Conservation (phyloP, 176 grass and related monocot species). For the Lolium multiflorum region DNA sequence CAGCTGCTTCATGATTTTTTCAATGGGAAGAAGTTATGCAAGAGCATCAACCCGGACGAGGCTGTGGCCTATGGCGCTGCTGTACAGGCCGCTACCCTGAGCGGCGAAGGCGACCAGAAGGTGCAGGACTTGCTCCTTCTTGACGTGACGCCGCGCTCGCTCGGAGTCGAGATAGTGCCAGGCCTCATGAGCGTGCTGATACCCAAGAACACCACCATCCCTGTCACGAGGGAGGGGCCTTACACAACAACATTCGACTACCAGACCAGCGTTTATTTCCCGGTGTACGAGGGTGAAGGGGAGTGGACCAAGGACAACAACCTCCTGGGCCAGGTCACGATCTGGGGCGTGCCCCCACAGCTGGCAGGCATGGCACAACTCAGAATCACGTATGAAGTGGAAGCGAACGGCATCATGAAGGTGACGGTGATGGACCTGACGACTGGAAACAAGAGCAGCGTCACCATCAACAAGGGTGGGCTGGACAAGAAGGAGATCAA, state of each 20-base stretch:
- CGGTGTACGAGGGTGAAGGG: slow-evolving; percentile 66
- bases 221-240: slow-evolving; percentile 37
- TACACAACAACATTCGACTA: slow-evolving; percentile 53
- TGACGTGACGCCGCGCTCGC: slow-evolving; percentile 63
- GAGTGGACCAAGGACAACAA: slow-evolving; percentile 56
- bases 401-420: slow-evolving; percentile 51
- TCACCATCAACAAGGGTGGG: slow-evolving; percentile 60
- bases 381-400: slow-evolving; percentile 53
- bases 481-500: slow-evolving; percentile 20
- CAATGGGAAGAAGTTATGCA: slow-evolving; percentile 55
- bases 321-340: slow-evolving; percentile 45
- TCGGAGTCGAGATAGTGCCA: slow-evolving; percentile 45
- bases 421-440: slow-evolving; percentile 51
- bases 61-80: slow-evolving; percentile 57
- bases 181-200: slow-evolving; percentile 56
- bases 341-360: slow-evolving; percentile 50
- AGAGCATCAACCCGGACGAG: slow-evolving; percentile 25
- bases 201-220: slow-evolving; percentile 64
- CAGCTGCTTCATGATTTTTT: slow-evolving; percentile 97
- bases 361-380: slow-evolving; percentile 36
- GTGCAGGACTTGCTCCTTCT: slow-evolving; percentile 56
- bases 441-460: slow-evolving; percentile 41
- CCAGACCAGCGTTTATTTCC: slow-evolving; percentile 25
- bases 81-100: slow-evolving; percentile 51
- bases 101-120: slow-evolving; percentile 27